phyloP scores from a whole-genome alignment of 2,329 filamentous ascomycete genomes.

The Lachnellula suecica region DNA sequence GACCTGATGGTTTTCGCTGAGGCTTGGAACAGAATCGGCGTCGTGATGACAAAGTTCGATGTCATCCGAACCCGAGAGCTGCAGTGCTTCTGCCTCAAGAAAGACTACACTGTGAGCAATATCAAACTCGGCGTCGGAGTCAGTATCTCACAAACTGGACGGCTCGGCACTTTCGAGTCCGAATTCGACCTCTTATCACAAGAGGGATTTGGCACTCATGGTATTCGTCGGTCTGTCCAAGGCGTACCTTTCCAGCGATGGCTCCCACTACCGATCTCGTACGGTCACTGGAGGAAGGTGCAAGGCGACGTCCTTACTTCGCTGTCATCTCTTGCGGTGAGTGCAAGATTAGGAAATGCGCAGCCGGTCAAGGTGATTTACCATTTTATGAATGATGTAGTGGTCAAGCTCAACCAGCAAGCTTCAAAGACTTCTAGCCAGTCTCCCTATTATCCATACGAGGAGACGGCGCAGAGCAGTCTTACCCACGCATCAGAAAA shows the following conservation, averaged over 20 bases:
- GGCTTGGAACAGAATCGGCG: conserved; percentile 17
- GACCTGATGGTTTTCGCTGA: conserved; percentile 20
- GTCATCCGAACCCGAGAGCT: conserved; percentile 38
- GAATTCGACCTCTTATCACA: conserved; percentile 50
- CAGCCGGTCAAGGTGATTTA: conserved; percentile 39
- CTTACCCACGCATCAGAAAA: conserved; percentile 50
- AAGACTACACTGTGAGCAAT: conserved; percentile 33
- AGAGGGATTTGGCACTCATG: conserved; percentile 37
- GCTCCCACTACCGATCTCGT: conserved; percentile 47
- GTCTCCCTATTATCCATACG: neutral
- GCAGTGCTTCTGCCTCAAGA: conserved; percentile 47
- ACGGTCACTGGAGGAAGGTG: conserved; percentile 43
- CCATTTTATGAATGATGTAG: conserved; percentile 50
- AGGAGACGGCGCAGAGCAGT: conserved; percentile 34
- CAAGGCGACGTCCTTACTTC: conserved; percentile 25
- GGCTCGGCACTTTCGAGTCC: conserved; percentile 36
- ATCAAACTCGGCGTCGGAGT: conserved; percentile 45
- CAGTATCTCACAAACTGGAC: conserved; percentile 13
- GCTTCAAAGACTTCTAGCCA: conserved; percentile 17
- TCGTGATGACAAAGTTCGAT: conserved; percentile 17
- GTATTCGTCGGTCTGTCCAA: conserved; percentile 42
- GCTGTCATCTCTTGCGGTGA: conserved; percentile 30
- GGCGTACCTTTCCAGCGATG: conserved; percentile 41
- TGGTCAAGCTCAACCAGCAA: conserved; percentile 45
- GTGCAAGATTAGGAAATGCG: conserved; percentile 22